Evolutionary conservation across 805 yeast genomes (phyloP).

Genomic region (Starmerella etchellsii): DNA sequence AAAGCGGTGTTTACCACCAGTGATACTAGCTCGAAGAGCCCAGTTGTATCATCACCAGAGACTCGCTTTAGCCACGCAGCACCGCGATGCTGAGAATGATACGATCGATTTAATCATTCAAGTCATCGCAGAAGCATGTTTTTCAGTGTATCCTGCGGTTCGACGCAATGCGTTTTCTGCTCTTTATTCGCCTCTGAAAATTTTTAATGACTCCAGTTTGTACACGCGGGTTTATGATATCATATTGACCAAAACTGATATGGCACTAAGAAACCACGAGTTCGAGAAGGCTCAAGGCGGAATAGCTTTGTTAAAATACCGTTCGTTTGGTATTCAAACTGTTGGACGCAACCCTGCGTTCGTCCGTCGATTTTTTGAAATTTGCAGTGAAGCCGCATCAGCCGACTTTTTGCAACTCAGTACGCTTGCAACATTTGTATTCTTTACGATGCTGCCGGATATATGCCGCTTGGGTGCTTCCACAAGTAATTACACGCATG

Average conservation of each 20-base stretch:
- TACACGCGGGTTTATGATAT: constrained; percentile 41
- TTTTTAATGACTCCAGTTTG: constrained; percentile 31
- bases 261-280: constrained; percentile 39
- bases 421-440: constrained; percentile 4
- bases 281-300: constrained; percentile 51
- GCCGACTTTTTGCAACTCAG: constrained; percentile 9
- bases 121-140: constrained; percentile 42
- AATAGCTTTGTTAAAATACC: constrained; percentile 42
- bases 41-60: constrained; percentile 66
- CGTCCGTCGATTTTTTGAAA: background rate
- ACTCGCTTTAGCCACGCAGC: constrained; percentile 52
- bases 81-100: constrained; percentile 39
- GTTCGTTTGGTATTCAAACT: constrained; percentile 32
- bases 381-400: constrained; percentile 8
- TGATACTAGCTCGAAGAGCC: constrained; percentile 61
- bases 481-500: too few species aligned
- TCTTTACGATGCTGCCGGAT: constrained; percentile 2
- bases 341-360: constrained; percentile 5
- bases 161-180: constrained; percentile 56
- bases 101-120: constrained; percentile 41
- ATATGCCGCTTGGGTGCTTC: constrained; percentile 34
- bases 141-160: constrained; percentile 60
- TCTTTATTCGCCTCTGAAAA: constrained; percentile 52
- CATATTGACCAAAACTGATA: constrained; percentile 38
- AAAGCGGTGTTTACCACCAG: constrained; percentile 61